Base-by-base conservation (phyloP, 140 eudicot genomes). In the Senecio squalidus region DNA sequence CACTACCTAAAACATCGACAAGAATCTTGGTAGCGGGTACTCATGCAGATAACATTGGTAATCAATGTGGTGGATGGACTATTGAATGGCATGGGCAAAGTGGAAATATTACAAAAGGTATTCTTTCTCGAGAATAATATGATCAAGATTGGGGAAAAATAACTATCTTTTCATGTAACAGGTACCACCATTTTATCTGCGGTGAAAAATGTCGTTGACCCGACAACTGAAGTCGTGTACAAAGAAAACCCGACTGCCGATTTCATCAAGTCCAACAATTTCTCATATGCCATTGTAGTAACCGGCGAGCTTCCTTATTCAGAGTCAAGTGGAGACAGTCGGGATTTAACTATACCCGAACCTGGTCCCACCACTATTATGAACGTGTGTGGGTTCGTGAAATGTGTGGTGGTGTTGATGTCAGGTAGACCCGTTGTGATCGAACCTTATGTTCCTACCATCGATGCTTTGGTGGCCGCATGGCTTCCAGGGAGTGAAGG, bases 381-480 rank as follows among this genome's bases (percentile, higher is more conserved):
- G 11, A 72, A 73, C 27, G 94, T 84, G 5, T 84, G 94, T 30
- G 78, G 48, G 30, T 29, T 74, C 0, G 73, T 84, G 27, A 81
- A 75, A 58, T 84, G 94, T 55, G 83, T 78, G 11, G 89, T 84
- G 3, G 89, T 84, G 27, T 50, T 84, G 1, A 59, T 84, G 22
- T 64, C 85, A 0, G 94, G 94, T 33, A 74, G 94, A 0, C 89
- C 94, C 0, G 81, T 84, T 14, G 85, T 81, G 48, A 54, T 81
- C 2, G 78, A 81, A 21, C 94, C 94, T 0, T 78, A 84, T 47
- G 71, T 84, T 31, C 16, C 75, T 1, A 64, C 47, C 7, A 69
- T 84, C 4, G 86, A 81, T 22, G 94, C 83, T 1, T 81, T 84
- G 40, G 85, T 84, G 67, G 83, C 89, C 33, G 94, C 80, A n/a